Percentiles rank a stretch among this genome's conserved stretches.
Conservation (phyloP, 2,329 filamentous ascomycete species). For the Bipolaris zeicola region DNA sequence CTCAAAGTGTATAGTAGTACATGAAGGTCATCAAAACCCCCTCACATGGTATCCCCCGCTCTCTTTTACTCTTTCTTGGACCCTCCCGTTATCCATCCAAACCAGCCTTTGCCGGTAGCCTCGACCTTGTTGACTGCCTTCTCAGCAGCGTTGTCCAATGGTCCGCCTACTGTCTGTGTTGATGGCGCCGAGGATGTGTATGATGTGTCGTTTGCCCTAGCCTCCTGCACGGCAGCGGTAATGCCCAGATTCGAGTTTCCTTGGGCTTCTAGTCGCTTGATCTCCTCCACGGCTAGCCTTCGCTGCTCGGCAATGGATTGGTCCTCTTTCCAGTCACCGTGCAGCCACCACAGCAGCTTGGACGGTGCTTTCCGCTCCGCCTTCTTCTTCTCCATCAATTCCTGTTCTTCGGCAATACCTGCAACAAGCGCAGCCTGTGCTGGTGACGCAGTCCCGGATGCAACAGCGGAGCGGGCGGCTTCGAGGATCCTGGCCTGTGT, state of each 20-base stretch:
- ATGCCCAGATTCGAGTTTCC: constrained; percentile 29
- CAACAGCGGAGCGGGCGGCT: constrained; percentile 52
- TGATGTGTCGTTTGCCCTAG: constrained; percentile 29
- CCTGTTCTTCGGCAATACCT: constrained; percentile 67
- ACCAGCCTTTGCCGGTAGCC: constrained; percentile 52
- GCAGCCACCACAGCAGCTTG: constrained; percentile 43
- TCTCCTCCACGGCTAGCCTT: constrained; percentile 38
- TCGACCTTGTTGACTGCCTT: constrained; percentile 45
- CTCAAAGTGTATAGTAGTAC: constrained; percentile 45
- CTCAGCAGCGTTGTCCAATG: constrained; percentile 54
- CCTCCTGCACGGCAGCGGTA: constrained; percentile 42
- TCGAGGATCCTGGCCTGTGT: constrained; percentile 51
- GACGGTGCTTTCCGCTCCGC: constrained; percentile 40
- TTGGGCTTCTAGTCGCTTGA: constrained; percentile 36
- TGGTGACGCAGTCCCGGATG: constrained; percentile 53
- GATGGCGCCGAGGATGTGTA: constrained; percentile 15
- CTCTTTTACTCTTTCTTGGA: constrained; percentile 40
- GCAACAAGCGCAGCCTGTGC: constrained; percentile 59
- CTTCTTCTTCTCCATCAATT: constrained; percentile 50
- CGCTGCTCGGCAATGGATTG: constrained; percentile 44
- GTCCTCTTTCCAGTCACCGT: constrained; percentile 48
- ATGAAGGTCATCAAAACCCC: constrained; percentile 17
- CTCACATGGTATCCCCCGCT: background rate
- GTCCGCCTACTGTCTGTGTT: constrained; percentile 50
- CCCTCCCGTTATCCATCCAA: constrained; percentile 51